Base-by-base conservation (phyloP, 1,139 yeast genomes). In the Saccharomyces pastorianus region DNA sequence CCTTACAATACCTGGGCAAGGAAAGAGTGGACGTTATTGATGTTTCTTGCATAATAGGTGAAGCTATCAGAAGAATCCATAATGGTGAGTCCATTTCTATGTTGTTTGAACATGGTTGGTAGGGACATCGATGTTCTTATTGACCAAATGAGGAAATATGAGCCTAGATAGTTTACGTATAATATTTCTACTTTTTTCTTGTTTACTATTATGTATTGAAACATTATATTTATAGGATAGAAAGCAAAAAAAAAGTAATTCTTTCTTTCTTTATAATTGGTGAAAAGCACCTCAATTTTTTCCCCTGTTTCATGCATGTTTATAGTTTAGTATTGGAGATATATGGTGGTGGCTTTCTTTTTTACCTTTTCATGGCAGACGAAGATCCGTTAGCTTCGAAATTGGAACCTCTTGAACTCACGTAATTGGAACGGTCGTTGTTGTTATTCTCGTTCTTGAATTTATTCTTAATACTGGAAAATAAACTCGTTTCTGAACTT, bases 31-130 rank as follows among this genome's bases (percentile, higher is more conserved):
- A 87, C 64, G 91, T 91, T 7, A 75, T 93, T 64, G 99, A 95
- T 65, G 93, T 93, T 13, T 84, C 96, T 6, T 76, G 88, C 56
- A 82, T 91, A 17, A 85, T 93, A 65, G 96, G 95, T 14, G 99
- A 93, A 70, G 93, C 98, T 2, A 89, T 93, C 51, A 79, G 99
- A 70, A 78, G 99, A 70, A 91, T 93, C 50, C 96, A 93, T 71
- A 93, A 93, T 64, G 99, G 99, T 61, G 99, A 93, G 74, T 83
- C 93, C 29, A 96, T 93, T 23, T 85, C 96, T 20, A 86, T 90
- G 88, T 76, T 93, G 58, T 93, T 93, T 73, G 96, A 90, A 66
- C 91, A 88, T 64, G 91, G 89, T 2, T 84, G 88, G 85, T 82
- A 64, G 25, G 2, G 44, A 3, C 13, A 17, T 47, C 23, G 26